These are phyloP conservation scores for Groenewaldozyma salmanticensis DNA, from an alignment of 805 yeast genomes.

Conservation along the genomic window DNA sequence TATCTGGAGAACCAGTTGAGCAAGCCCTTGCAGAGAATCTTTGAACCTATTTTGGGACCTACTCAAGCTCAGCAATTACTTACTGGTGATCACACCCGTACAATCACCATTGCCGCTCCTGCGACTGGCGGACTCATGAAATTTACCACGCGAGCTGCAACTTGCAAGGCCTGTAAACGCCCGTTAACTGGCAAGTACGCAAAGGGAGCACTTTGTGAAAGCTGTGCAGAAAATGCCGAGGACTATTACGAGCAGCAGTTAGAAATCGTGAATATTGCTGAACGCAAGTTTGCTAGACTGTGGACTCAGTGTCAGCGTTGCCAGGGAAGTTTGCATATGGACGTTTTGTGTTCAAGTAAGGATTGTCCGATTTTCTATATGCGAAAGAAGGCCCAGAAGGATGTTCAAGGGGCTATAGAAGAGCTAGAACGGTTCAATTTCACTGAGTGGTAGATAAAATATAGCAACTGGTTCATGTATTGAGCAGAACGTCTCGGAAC, in stretches of 20 bases:
- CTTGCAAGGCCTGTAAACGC: conserved; percentile 80
- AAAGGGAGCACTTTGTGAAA: conserved; percentile 70
- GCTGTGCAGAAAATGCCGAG: conserved; percentile 66
- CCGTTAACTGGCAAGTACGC: conserved; percentile 48
- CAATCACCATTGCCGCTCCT: conserved; percentile 57
- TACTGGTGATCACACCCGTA: conserved; percentile 76
- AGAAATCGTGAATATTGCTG: conserved; percentile 68
- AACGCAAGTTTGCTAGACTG: conserved; percentile 70
- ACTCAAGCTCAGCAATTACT: conserved; percentile 66
- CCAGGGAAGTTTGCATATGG: conserved; percentile 93
- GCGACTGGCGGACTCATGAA: conserved; percentile 82
- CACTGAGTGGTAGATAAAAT: conserved; percentile 21
- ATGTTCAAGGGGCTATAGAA: conserved; percentile 43
- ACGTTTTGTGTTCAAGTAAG: conserved; percentile 86
- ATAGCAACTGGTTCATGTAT: not conserved
- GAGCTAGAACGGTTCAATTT: conserved; percentile 62
- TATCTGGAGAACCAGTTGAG: conserved; percentile 87
- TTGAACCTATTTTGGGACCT: conserved; percentile 91
- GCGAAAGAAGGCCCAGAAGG: conserved; percentile 83
- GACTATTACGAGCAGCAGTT: conserved; percentile 74
- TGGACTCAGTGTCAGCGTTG: conserved; percentile 99
- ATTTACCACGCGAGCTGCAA: conserved; percentile 81
- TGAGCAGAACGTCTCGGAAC: conserved; percentile 7
- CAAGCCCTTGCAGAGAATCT: conserved; percentile 86
- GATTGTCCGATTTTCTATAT: conserved; percentile 97